Conservation (phyloP, 176 grass and related monocot genomes). For the Oryza glaberrima region DNA sequence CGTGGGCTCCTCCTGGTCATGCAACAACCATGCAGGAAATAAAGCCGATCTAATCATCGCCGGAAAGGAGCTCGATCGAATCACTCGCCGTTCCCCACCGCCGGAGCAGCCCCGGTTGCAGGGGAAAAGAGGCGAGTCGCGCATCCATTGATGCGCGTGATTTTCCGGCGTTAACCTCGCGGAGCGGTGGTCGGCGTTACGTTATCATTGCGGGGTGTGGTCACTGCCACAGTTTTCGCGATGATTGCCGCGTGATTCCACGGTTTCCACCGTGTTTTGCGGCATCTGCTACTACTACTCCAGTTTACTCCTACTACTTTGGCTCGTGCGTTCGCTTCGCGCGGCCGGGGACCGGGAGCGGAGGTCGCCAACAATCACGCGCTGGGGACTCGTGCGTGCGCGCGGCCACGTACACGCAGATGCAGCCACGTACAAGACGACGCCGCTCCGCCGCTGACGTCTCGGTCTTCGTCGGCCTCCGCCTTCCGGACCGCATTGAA, state of each 20-base stretch:
- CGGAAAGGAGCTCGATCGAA: constrained; percentile 2
- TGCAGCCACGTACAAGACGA: background rate
- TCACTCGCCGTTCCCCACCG: background rate
- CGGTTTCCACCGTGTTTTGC: constrained; percentile 1
- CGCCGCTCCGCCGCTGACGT: background rate
- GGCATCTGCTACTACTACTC: too few relatives aligned
- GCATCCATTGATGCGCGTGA: background rate
- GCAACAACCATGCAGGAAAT: constrained; percentile 18
- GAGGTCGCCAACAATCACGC: background rate
- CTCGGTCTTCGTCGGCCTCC: background rate
- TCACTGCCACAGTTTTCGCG: background rate
- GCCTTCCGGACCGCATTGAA: background rate
- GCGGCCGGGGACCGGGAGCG: background rate
- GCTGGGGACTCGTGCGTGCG: background rate
- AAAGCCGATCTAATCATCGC: constrained; percentile 13
- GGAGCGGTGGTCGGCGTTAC: background rate
- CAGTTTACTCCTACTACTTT: background rate
- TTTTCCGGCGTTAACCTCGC: background rate
- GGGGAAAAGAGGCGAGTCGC: background rate
- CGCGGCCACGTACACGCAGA: background rate
- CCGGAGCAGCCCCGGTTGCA: background rate
- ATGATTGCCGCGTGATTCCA: constrained; percentile 19
- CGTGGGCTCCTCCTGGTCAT: constrained; percentile 18
- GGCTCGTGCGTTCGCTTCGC: background rate
- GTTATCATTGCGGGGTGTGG: background rate